Conservation (phyloP, 83 land plant genomes). For the Diphasiastrum complanatum region DNA sequence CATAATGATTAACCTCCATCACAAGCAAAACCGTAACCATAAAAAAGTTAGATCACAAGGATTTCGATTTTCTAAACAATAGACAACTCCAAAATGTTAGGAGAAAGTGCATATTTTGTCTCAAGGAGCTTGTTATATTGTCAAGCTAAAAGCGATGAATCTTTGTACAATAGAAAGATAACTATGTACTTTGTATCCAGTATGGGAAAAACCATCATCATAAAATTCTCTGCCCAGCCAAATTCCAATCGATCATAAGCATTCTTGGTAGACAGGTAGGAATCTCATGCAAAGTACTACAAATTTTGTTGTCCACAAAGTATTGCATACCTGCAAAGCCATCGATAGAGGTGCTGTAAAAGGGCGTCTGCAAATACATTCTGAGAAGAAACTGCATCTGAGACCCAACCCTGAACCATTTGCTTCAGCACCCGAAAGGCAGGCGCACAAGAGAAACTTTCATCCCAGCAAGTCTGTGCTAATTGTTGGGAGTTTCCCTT, state of each 20-base stretch:
- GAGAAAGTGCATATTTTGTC: no score
- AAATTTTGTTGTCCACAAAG: not conserved
- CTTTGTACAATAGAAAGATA: no score
- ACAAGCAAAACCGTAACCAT: not conserved
- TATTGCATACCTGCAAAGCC: conserved; percentile 80
- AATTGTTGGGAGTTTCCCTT: conserved; percentile 24
- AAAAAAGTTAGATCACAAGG: not conserved
- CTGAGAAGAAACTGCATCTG: conserved; percentile 85
- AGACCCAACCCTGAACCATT: conserved; percentile 76
- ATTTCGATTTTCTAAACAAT: not conserved
- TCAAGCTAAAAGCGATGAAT: no score
- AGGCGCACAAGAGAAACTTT: conserved; percentile 66
- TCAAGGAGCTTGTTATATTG: no score
- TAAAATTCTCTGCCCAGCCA: no score
- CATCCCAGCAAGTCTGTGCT: conserved; percentile 56
- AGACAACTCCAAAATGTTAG: not conserved
- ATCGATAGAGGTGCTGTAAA: conserved; percentile 86
- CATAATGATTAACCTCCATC: no score
- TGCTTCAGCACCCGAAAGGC: conserved; percentile 91
- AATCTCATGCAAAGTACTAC: no score
- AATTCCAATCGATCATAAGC: not conserved
- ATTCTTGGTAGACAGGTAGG: no score
- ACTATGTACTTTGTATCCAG: no score
- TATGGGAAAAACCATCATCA: no score
- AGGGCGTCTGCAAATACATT: conserved; percentile 90